These are phyloP conservation scores for Chaetomidium leptoderma DNA, from an alignment of 495 filamentous ascomycete genomes.

Conservation along the genomic window DNA sequence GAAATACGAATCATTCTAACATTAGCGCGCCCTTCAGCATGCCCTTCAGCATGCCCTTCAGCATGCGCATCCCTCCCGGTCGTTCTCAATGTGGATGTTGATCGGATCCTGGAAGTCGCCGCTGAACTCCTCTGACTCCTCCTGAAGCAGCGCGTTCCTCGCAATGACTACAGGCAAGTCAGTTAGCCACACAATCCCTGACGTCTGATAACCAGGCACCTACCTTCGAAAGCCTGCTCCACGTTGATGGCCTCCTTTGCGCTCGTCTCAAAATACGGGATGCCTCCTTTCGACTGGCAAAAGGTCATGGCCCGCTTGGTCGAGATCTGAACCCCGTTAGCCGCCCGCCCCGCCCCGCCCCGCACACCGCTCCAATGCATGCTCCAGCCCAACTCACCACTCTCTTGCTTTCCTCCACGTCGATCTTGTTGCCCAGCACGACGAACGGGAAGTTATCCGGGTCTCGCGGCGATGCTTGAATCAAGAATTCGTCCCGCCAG, in stretches of 20 bases:
- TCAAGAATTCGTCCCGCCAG: constrained; percentile 98
- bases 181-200: constrained; percentile 13
- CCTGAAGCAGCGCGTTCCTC: constrained; percentile 88
- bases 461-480: constrained; percentile 93
- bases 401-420: constrained; percentile 95
- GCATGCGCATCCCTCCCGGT: constrained; percentile 88
- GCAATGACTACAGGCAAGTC: constrained; percentile 70
- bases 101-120: constrained; percentile 96
- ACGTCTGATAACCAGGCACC: constrained; percentile 6
- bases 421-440: constrained; percentile 97
- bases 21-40: background rate
- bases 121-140: constrained; percentile 88
- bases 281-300: constrained; percentile 93
- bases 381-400: constrained; percentile 55
- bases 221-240: constrained; percentile 97
- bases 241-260: constrained; percentile 98
- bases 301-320: constrained; percentile 94
- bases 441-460: constrained; percentile 98
- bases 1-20: constrained; percentile 11
- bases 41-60: constrained; percentile 44
- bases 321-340: constrained; percentile 59
- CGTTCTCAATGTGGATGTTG: constrained; percentile 90
- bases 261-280: constrained; percentile 98
- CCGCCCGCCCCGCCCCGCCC: background rate
- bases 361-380: background rate